Evolutionary conservation across 805 yeast species (phyloP).

Genomic region (Hermanozyma aechmeae): DNA sequence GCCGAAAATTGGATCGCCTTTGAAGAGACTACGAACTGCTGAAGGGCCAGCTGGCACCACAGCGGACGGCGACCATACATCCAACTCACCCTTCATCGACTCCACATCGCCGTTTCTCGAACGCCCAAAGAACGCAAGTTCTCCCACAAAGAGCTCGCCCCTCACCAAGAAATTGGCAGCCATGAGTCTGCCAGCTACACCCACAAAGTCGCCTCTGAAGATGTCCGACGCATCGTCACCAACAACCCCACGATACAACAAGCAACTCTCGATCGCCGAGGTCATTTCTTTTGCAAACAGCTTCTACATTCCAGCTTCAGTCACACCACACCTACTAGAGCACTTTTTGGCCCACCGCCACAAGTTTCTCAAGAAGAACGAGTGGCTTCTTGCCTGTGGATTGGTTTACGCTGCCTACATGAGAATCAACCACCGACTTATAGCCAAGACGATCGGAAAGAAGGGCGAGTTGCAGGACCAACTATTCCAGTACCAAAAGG

Average conservation of each 20-base stretch:
- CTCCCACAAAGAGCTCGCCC: too few relatives aligned
- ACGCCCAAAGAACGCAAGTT: too few relatives aligned
- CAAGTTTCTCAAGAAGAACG: slow-evolving; percentile 43
- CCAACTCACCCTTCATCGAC: too few relatives aligned
- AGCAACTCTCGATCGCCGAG: slow-evolving; percentile 22
- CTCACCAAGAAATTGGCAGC: too few relatives aligned
- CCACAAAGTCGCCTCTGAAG: too few relatives aligned
- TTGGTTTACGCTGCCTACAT: slow-evolving; percentile 50
- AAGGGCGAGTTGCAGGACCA: slow-evolving; percentile 39
- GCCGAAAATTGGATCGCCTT: not conserved
- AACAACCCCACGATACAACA: slow-evolving; percentile 5
- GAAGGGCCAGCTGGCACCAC: too few relatives aligned
- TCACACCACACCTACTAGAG: slow-evolving; percentile 40
- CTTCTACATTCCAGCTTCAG: slow-evolving; percentile 49
- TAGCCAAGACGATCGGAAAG: slow-evolving; percentile 40
- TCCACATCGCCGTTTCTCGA: too few relatives aligned
- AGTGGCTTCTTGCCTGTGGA: slow-evolving; percentile 67
- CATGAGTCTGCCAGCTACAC: too few relatives aligned
- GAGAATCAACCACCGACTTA: slow-evolving; percentile 39
- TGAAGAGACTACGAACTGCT: too few relatives aligned
- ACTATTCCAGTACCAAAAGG: slow-evolving; percentile 45
- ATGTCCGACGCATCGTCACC: slow-evolving; percentile 2
- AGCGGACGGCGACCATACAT: too few relatives aligned
- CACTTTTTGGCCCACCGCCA: slow-evolving; percentile 42
- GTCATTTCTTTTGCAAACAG: slow-evolving; percentile 46